These are phyloP conservation scores for Cadophora malorum DNA, from an alignment of 2,329 filamentous ascomycete species.

Conservation along the genomic window DNA sequence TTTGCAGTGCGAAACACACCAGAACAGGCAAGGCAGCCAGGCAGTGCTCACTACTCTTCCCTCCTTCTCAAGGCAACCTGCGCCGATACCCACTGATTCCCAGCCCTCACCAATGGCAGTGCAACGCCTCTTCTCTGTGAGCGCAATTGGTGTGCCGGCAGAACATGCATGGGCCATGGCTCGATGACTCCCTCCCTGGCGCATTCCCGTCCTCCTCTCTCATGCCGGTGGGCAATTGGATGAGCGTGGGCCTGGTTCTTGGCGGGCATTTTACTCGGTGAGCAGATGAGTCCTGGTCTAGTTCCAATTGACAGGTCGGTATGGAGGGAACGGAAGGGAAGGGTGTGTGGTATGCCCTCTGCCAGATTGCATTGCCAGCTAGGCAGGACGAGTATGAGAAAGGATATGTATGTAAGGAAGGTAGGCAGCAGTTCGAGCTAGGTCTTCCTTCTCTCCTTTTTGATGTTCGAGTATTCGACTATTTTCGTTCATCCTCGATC, in stretches of 20 bases:
- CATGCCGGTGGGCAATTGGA: background rate
- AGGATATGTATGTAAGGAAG: constrained; percentile 17
- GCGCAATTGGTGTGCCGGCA: constrained; percentile 21
- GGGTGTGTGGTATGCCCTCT: constrained; percentile 16
- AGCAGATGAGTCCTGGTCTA: constrained; percentile 4
- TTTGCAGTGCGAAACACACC: background rate
- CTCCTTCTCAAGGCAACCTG: constrained; percentile 15
- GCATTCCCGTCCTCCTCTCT: constrained; percentile 20
- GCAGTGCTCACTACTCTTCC: constrained; percentile 26
- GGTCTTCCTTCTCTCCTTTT: constrained; percentile 13
- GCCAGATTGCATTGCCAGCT: constrained; percentile 10
- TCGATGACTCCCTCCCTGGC: constrained; percentile 32
- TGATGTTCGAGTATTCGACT: background rate
- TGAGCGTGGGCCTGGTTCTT: constrained; percentile 10
- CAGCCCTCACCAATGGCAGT: constrained; percentile 22
- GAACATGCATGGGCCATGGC: background rate
- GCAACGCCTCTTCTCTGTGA: constrained; percentile 11
- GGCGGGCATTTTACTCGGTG: constrained; percentile 26
- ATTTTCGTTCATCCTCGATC: background rate
- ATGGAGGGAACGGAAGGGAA: constrained; percentile 2
- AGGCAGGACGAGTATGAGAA: constrained; percentile 13
- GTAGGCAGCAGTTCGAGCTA: constrained; percentile 32
- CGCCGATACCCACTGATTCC: constrained; percentile 13
- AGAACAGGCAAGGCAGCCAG: constrained; percentile 24
- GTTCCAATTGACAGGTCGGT: constrained; percentile 8